phyloP scores from a whole-genome alignment of 805 yeast genomes.

The Yueomyces sinensis region DNA sequence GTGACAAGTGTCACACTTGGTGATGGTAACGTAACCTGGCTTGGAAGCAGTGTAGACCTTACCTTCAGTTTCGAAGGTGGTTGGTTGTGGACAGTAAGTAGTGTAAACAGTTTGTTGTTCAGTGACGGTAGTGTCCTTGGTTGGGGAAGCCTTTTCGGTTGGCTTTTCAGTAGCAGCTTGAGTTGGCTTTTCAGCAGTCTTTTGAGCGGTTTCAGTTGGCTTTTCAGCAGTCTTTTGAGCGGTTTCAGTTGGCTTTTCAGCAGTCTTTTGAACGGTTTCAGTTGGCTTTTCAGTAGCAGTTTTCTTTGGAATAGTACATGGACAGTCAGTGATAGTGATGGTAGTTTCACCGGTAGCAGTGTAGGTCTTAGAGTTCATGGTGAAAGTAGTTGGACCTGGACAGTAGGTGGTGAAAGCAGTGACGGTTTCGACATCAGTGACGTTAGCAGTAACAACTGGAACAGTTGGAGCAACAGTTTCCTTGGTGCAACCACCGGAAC shows the following conservation, averaged over 20 bases:
- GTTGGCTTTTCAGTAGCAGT: slow-evolving; percentile 1
- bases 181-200: slow-evolving; percentile 1
- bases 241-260: not conserved
- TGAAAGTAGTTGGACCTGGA: slow-evolving; percentile 57
- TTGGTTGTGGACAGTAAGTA: too few species aligned
- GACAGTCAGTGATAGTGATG: slow-evolving; percentile 75
- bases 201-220: slow-evolving; percentile 3
- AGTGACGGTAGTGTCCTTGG: slow-evolving; percentile 1
- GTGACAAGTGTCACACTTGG: not conserved
- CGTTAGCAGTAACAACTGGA: slow-evolving; percentile 1
- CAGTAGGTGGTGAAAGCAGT: slow-evolving; percentile 73
- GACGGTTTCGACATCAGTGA: slow-evolving; percentile 31
- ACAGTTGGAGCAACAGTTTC: not conserved
- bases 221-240: slow-evolving; percentile 9
- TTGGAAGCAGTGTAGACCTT: too few species aligned
- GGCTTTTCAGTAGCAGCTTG: slow-evolving; percentile 9
- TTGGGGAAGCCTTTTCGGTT: too few species aligned
- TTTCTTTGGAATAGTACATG: slow-evolving; percentile 45
- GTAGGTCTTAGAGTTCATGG: slow-evolving; percentile 55
- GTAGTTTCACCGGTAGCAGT: slow-evolving; percentile 72
- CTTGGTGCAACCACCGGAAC: not conserved
- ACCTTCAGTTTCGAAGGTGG: too few species aligned
- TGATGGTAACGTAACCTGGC: too few species aligned
- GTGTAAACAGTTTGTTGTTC: slow-evolving; percentile 3
- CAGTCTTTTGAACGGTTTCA: slow-evolving; percentile 1